phyloP scores from a whole-genome alignment of 148 eudicot genomes.

The Camellia granthamiana region DNA sequence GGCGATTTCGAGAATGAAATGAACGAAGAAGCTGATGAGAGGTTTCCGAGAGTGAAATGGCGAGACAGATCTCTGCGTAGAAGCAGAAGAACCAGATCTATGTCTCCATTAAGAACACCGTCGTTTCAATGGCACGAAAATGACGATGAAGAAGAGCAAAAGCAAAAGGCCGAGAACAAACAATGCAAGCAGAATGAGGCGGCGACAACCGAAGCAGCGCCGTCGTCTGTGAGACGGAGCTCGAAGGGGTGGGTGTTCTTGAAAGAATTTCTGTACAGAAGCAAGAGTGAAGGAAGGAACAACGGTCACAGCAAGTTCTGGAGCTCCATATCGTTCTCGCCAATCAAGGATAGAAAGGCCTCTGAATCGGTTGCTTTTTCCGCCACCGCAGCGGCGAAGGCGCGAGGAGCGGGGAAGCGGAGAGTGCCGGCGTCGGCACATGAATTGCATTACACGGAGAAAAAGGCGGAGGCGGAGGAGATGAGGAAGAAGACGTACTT shows the following conservation, averaged over 20 bases:
- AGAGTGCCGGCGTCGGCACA: slow-evolving; percentile 51
- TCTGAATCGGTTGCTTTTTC: too few relatives aligned
- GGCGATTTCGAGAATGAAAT: slow-evolving; percentile 12
- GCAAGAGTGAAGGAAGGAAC: slow-evolving; percentile 81
- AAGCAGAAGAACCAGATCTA: slow-evolving; percentile 63
- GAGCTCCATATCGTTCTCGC: slow-evolving; percentile 62
- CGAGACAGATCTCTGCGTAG: slow-evolving; percentile 56
- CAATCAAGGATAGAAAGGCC: slow-evolving; percentile 40
- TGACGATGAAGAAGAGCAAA: not conserved
- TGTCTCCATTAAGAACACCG: slow-evolving; percentile 62
- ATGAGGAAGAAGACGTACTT: slow-evolving; percentile 84
- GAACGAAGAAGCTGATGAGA: not conserved
- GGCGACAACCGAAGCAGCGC: too few relatives aligned
- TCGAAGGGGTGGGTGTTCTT: slow-evolving; percentile 79
- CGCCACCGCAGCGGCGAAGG: not conserved
- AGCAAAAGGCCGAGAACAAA: not conserved
- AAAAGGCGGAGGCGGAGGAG: slow-evolving; percentile 87
- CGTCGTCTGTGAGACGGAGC: too few relatives aligned
- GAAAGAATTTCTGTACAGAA: slow-evolving; percentile 72
- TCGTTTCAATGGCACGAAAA: slow-evolving; percentile 35
- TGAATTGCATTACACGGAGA: slow-evolving; percentile 76
- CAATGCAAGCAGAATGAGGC: slow-evolving; percentile 7
- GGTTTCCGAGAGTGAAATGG: slow-evolving; percentile 36
- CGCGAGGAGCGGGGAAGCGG: slow-evolving; percentile 46
- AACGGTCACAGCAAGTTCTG: slow-evolving; percentile 54